Conservation (phyloP, 1,139 yeast genomes). For the Candida dubliniensis region DNA sequence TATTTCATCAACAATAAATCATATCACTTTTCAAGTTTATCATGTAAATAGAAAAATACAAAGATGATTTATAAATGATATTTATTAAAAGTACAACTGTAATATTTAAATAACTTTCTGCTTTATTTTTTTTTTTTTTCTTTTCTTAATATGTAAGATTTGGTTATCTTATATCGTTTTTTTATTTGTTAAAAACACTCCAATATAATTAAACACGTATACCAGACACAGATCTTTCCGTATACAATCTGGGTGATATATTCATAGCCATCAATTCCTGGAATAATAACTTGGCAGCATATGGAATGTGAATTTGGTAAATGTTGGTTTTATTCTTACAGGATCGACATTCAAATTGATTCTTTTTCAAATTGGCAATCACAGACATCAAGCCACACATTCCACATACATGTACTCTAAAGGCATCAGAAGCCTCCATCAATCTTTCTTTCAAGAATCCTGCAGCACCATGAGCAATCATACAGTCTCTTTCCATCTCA, state of each 20-base stretch:
- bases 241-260: constrained; percentile 81
- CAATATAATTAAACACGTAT: constrained; percentile 32
- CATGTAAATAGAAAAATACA: constrained; percentile 6
- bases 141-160: neutral
- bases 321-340: constrained; percentile 98
- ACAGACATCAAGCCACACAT: constrained; percentile 97
- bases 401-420: constrained; percentile 97
- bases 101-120: constrained; percentile 1
- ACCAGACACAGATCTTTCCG: constrained; percentile 54
- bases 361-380: constrained; percentile 93
- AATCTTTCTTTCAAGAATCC: constrained; percentile 95
- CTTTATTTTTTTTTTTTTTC: constrained; percentile 1
- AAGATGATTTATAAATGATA: constrained; percentile 1
- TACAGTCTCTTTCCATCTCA: constrained; percentile 99
- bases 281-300: constrained; percentile 94
- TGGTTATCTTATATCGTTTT: neutral
- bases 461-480: constrained; percentile 99
- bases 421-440: constrained; percentile 99
- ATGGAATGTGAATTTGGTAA: constrained; percentile 95
- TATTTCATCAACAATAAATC: constrained; percentile 13
- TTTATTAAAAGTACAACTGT: constrained; percentile 5
- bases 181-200: neutral
- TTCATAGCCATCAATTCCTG: constrained; percentile 99
- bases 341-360: constrained; percentile 96
- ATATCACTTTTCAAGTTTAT: constrained; percentile 1